Percentiles rank a stretch among this genome's conserved stretches.
Conservation (phyloP, 2,329 filamentous ascomycete species). For the Fusarium nurragi region DNA sequence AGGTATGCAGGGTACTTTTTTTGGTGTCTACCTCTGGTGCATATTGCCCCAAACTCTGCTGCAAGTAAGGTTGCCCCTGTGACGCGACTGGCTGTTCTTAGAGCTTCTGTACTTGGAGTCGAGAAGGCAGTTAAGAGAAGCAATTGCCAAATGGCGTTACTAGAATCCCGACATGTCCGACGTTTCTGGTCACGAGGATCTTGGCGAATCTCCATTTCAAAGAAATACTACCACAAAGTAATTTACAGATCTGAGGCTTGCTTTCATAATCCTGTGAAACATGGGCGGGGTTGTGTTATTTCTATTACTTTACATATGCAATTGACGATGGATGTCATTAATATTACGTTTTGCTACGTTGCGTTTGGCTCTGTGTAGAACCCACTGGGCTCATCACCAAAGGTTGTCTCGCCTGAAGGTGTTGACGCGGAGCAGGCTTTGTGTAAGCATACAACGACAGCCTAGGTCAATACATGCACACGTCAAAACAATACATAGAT, state of each 20-base stretch:
- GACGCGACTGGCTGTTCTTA: slow-evolving; percentile 9
- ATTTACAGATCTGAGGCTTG: slow-evolving; percentile 25
- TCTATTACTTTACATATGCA: slow-evolving; percentile 42
- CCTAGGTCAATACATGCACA: slow-evolving; percentile 3
- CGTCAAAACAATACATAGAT: slow-evolving; percentile 24
- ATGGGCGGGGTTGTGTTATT: slow-evolving; percentile 37
- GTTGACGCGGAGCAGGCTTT: slow-evolving; percentile 18
- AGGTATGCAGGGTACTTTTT: slow-evolving; percentile 13
- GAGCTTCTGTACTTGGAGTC: neutral
- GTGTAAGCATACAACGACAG: slow-evolving; percentile 2
- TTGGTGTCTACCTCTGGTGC: neutral
- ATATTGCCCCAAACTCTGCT: slow-evolving; percentile 21
- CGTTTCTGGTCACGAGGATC: slow-evolving; percentile 33
- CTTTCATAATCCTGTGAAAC: slow-evolving; percentile 12
- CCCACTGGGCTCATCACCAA: slow-evolving; percentile 10
- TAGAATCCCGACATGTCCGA: slow-evolving; percentile 20
- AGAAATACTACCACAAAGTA: neutral
- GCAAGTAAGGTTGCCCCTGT: slow-evolving; percentile 13
- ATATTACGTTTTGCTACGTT: slow-evolving; percentile 44
- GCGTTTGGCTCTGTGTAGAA: slow-evolving; percentile 20
- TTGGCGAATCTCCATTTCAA: slow-evolving; percentile 23
- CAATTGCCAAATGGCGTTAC: slow-evolving; percentile 39
- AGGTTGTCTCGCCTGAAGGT: slow-evolving; percentile 16
- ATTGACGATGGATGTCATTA: slow-evolving; percentile 21
- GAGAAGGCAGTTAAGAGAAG: slow-evolving; percentile 15